These are phyloP conservation scores for Aspergillus homomorphus DNA, from an alignment of 495 filamentous ascomycete species.

Conservation along the genomic window DNA sequence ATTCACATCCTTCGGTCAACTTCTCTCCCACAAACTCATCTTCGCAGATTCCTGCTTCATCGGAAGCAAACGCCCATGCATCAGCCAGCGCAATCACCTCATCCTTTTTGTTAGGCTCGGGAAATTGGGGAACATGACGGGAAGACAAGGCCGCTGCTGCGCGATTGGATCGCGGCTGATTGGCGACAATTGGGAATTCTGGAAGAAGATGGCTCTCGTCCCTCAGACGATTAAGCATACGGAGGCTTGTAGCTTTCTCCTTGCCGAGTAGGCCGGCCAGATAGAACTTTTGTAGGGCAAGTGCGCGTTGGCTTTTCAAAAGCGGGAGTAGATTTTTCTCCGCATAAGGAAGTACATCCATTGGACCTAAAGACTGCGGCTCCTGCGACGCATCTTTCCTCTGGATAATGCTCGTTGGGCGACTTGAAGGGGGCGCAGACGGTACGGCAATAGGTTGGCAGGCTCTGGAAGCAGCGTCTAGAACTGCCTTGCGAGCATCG, in stretches of 20 bases:
- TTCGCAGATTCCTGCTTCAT: constrained; percentile 35
- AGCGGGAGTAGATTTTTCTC: constrained; percentile 53
- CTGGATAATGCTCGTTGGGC: constrained; percentile 25
- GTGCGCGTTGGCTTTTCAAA: constrained; percentile 58
- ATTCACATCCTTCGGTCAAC: constrained; percentile 31
- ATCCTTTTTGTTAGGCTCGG: constrained; percentile 24
- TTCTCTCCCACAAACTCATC: constrained; percentile 40
- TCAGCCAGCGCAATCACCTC: constrained; percentile 37
- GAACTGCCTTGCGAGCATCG: constrained; percentile 34
- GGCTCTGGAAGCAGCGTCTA: constrained; percentile 37
- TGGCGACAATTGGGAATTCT: constrained; percentile 53
- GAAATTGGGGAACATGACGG: constrained; percentile 17
- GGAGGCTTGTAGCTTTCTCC: constrained; percentile 54
- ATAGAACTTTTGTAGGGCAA: constrained; percentile 64
- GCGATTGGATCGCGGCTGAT: constrained; percentile 44
- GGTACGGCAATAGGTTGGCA: constrained; percentile 34
- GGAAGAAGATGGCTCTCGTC: constrained; percentile 71
- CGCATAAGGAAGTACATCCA: constrained; percentile 52
- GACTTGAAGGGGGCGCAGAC: constrained; percentile 23
- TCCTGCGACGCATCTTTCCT: constrained; percentile 15
- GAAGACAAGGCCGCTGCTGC: constrained; percentile 32
- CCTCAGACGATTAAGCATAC: constrained; percentile 55
- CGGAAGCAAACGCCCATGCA: constrained; percentile 50
- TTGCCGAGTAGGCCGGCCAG: constrained; percentile 54
- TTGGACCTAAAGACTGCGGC: constrained; percentile 18